phyloP scores from a whole-genome alignment of 352 stramenopile genomes.

The Pythium chondricola region DNA sequence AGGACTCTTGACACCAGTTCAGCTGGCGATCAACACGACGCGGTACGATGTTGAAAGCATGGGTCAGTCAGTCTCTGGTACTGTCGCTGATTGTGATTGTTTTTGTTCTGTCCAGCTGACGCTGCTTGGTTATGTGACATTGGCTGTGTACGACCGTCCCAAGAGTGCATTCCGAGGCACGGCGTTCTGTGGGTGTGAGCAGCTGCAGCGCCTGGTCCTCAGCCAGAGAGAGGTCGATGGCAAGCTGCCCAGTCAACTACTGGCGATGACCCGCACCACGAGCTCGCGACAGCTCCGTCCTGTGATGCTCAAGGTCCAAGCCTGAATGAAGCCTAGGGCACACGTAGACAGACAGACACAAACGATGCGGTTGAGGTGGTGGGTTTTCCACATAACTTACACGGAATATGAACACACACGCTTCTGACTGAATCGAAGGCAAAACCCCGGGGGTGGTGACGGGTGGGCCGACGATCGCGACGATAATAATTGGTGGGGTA shows the following conservation, averaged over 20 bases:
- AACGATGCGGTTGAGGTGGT: too few species aligned
- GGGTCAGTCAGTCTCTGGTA: background rate
- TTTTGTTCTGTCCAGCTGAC: conserved; percentile 6
- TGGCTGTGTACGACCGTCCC: conserved; percentile 69
- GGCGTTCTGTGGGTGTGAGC: conserved; percentile 61
- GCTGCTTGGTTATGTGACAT: conserved; percentile 63
- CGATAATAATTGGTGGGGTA: too few species aligned
- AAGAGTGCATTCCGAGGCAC: conserved; percentile 56
- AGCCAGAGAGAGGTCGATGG: conserved; percentile 1
- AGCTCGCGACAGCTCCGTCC: conserved; percentile 50
- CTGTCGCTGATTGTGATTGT: background rate
- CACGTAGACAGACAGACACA: too few species aligned
- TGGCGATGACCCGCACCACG: conserved; percentile 47
- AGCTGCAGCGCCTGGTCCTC: conserved; percentile 58
- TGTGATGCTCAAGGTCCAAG: conserved; percentile 18
- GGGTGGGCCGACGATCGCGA: too few species aligned
- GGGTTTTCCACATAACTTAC: conserved; percentile 20
- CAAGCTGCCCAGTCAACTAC: background rate
- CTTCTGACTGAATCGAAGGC: background rate
- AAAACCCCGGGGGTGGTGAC: background rate
- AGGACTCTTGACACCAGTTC: conserved; percentile 2
- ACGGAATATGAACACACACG: conserved; percentile 19
- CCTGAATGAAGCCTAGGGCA: too few species aligned
- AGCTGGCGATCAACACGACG: background rate
- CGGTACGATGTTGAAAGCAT: too few species aligned